Evolutionary conservation across 306 rosid species (phyloP), one percentile per base, ranked within the genome.

Genomic region (Hylodesmum podocarpum): DNA sequence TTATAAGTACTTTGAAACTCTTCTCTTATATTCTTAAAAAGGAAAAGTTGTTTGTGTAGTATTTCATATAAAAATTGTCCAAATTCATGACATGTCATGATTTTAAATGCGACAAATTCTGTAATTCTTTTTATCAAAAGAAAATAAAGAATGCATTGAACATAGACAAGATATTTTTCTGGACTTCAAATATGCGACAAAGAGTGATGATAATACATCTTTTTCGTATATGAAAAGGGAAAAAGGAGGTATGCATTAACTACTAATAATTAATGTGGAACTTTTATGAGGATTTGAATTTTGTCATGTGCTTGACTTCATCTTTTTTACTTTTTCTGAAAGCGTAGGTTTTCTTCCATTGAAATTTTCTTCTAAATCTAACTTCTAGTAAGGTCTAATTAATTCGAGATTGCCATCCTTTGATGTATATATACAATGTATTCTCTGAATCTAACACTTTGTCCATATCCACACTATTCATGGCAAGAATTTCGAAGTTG

Each of bases 361-460:
- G 79, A 76, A 82, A 41, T 50, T 63, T 46, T 36, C 53, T 16
- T 31, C 25, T 59, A 31, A 49, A 24, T 62, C 55, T 76, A 68
- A 49, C 47, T 81, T 81, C 78, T 81, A 75, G 72, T 29, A 69
- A 69, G 44, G 25, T 65, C 78, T 82, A 76, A 63, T 63, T 63
- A 70, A 41, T 76, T 76, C 19, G 44, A 81, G 40, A 54, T 70
- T 22, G 31, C 46, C 61, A 70, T 11, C 36, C 28, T 40, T 62
- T 76, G 62, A 81, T 81, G n/a, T n/a, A n/a, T n/a, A n/a, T n/a
- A n/a, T n/a, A 36, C 9, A 27, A 34, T 59, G 44, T 8, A 59
- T 68, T 36, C 51, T 76, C 7, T 77, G 47, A 71, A 54, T 77
- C 76, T 77, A 31, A 77, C 11, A 53, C 15, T 77, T 43, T 77